Percentiles rank a stretch among this genome's conserved stretches.
These are phyloP conservation scores for Fagopyrum homotropicum DNA, from an alignment of 148 eudicot species.

Conservation along the genomic window DNA sequence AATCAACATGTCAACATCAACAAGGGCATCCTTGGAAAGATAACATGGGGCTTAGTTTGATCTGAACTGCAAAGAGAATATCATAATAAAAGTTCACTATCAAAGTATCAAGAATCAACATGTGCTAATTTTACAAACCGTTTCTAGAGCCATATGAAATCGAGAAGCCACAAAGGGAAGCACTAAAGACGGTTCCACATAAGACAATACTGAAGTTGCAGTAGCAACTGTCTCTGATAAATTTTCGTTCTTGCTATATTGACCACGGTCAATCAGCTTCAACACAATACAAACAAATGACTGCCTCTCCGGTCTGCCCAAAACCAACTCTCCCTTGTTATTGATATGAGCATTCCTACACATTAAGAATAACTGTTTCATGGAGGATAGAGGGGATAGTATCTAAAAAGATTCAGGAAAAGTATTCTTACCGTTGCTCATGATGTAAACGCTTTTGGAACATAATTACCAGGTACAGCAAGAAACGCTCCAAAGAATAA, in stretches of 20 bases:
- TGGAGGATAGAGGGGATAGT: not conserved
- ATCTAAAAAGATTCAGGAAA: not conserved
- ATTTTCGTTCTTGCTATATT: slow-evolving; percentile 87
- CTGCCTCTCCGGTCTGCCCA: slow-evolving; percentile 62
- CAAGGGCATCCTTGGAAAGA: not conserved
- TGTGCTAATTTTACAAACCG: slow-evolving; percentile 41
- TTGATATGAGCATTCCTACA: slow-evolving; percentile 38
- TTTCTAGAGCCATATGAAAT: slow-evolving; percentile 94
- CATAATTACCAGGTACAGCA: slow-evolving; percentile 62
- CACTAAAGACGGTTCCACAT: slow-evolving; percentile 87
- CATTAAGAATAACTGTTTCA: slow-evolving; percentile 17
- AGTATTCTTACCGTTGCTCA: slow-evolving; percentile 63
- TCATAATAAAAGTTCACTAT: too few species aligned
- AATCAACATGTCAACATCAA: too few species aligned
- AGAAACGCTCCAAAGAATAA: slow-evolving; percentile 73
- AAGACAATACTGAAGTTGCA: slow-evolving; percentile 82
- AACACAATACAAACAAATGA: slow-evolving; percentile 59
- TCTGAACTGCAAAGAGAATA: too few species aligned
- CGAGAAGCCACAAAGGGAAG: slow-evolving; percentile 87
- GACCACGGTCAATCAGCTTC: slow-evolving; percentile 96
- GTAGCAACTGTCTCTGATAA: slow-evolving; percentile 92
- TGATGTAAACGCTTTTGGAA: slow-evolving; percentile 75
- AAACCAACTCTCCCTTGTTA: slow-evolving; percentile 33
- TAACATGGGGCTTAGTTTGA: too few species aligned
- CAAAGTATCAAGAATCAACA: too few species aligned